Evolutionary conservation across 2,329 filamentous ascomycete genomes (phyloP), one percentile per base, ranked within the genome.

Genomic region (Epichloe amarillans): DNA sequence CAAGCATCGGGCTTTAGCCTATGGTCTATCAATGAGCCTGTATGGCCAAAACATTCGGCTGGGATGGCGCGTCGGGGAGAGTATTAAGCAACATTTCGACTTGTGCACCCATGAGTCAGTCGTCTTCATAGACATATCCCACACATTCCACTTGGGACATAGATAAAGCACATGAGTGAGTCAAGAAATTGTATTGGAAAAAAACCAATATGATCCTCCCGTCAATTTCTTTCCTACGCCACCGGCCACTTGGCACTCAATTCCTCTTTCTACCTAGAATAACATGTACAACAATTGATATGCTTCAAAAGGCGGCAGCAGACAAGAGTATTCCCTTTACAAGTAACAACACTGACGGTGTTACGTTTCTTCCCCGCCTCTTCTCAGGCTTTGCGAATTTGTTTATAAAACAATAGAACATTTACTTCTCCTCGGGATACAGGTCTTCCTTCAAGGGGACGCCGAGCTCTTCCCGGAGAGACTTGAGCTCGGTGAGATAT

Each of bases 401-500:
- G 30, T 42, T 47, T n/a, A 30, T 50, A 5, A 61, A 54, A 50
- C 47, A 35, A 30, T 4, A 11, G 5, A 23, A 48, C 14, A 33
- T 73, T 70, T 69, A 68, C 64, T 74, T 66, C 63, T 69, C 67
- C 67, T 82, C 78, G 53, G 91, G 89, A 74, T 89, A 97, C 69
- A 97, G 77, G 64, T 88, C 83, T 79, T 97, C 91, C 79, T 93
- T 95, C 62, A 96, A 80, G 59, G 81, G 75, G 63, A 97, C 82
- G 62, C 91, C 91, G 57, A 97, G 83, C 76, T 97, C 91, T 78
- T 95, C 88, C 64, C 90, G 84, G 64, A 97, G 77, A 58, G 84
- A 78, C 78, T 95, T 88, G 61, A 98, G 88, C 76, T 95, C 88
- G 66, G 87, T 79, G 55, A 98, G 83, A 74, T 95, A 96, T 76